Percentiles rank a stretch among this genome's conserved stretches.
Conservation (phyloP, 2,329 filamentous ascomycete species). For the Laburnicola sp. region DNA sequence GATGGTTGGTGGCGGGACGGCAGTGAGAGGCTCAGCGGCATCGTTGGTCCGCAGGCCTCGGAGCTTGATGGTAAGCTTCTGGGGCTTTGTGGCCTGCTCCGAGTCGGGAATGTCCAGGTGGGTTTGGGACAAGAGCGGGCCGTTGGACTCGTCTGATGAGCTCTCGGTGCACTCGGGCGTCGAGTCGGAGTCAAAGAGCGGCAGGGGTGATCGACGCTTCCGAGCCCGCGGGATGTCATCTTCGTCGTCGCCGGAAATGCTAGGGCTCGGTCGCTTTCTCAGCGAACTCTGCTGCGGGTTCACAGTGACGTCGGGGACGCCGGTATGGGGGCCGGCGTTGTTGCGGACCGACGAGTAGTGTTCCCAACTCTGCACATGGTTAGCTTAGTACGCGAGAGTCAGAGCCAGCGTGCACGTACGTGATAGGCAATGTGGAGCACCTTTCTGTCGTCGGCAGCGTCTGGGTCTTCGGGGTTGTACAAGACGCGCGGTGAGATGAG, state of each 20-base stretch:
- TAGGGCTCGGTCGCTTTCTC: slow-evolving; percentile 55
- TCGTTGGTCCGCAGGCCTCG: slow-evolving; percentile 33
- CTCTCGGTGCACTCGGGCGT: slow-evolving; percentile 40
- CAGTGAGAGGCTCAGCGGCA: slow-evolving; percentile 23
- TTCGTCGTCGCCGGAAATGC: slow-evolving; percentile 55
- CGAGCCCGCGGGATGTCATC: slow-evolving; percentile 54
- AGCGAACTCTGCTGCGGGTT: slow-evolving; percentile 29
- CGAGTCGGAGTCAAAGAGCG: slow-evolving; percentile 49
- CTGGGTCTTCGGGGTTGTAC: slow-evolving; percentile 33
- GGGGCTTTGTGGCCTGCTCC: slow-evolving; percentile 22
- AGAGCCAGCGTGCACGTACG: slow-evolving; percentile 49
- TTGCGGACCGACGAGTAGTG: slow-evolving; percentile 70
- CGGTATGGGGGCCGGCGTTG: slow-evolving; percentile 60
- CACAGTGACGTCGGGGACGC: slow-evolving; percentile 54
- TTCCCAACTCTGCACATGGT: slow-evolving; percentile 57
- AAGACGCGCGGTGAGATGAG: slow-evolving; percentile 51
- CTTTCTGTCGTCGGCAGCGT: slow-evolving; percentile 37
- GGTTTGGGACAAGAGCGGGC: slow-evolving; percentile 31
- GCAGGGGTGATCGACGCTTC: slow-evolving; percentile 55
- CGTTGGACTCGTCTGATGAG: slow-evolving; percentile 42
- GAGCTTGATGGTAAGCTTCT: slow-evolving; percentile 39
- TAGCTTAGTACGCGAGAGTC: slow-evolving; percentile 14
- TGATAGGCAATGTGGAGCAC: slow-evolving; percentile 65
- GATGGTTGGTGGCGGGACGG: slow-evolving; percentile 6
- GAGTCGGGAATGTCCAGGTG: slow-evolving; percentile 24